Evolutionary conservation across 2,329 filamentous ascomycete species (phyloP), one percentile per base, ranked within the genome.

Genomic region (Fonsecaea pedrosoi): DNA sequence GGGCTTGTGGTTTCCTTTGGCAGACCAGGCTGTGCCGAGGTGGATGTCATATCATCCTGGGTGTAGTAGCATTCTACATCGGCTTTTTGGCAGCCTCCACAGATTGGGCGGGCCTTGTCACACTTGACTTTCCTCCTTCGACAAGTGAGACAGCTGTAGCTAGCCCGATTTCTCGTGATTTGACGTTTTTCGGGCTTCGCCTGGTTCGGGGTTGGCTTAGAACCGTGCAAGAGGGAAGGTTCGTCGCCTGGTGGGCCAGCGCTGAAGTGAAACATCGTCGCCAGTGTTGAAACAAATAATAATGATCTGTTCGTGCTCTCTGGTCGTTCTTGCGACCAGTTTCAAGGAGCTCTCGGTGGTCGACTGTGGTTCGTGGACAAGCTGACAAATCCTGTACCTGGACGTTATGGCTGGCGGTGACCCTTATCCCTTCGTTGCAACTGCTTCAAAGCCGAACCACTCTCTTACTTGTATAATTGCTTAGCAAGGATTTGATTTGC

Each of bases 121-220:
- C 81, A 83, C 76, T 82, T 82, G 57, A 83, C 79, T 69, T 83
- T 83, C 35, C 81, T 77, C 65, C 78, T 74, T 56, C 81, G 78
- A 73, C 81, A 83, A 1, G 76, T 80, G 70, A 81, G 77, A 66
- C 81, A 83, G 69, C 79, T 81, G 69, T 82, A 82, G 69, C 80
- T 82, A 38, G 79, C 76, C 57, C 81, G 78, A 55, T 80, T 82
- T 18, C 81, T 78, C 42, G 81, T 83, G 60, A 83, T 83, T 63
- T 82, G 80, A 59, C 80, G 80, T 50, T 73, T 73, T 38, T 73
- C 70, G 21, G 56, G n/a, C n/a, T 60, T 68, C 34, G 37, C 21
- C 4, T 8, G 38, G 35, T 48, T 45, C 18, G 40, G 32, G 30
- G 34, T 42, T 12, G 34, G 32, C 32, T 34, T 48, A 38, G 13